Evolutionary conservation across 2,329 filamentous ascomycete genomes (phyloP), one percentile per base, ranked within the genome.

Genomic region (Aspergillus fischeri): DNA sequence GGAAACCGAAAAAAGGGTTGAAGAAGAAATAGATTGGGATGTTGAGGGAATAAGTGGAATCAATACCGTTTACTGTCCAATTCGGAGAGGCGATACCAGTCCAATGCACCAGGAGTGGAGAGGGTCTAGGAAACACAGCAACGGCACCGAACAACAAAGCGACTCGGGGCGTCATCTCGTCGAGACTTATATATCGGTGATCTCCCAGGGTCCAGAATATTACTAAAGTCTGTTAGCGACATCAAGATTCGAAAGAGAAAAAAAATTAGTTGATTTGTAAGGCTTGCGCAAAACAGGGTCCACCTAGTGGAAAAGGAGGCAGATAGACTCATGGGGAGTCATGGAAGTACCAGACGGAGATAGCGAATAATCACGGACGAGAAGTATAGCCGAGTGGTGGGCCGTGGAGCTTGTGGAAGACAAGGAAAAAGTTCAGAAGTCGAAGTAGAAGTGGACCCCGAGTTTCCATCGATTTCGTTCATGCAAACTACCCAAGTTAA

Each of bases 261-360:
- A 52, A 48, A 45, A 24, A 48, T 21, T 54, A 41, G 48, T 57
- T 53, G 55, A 60, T 61, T 61, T 61, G 57, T 61, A 53, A 61
- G 57, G 52, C 32, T 27, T 51, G 28, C 49, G n/a, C 17, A 21
- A 44, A 44, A 44, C 10, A 21, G 3, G n/a, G 17, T 9, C 20
- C 17, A 44, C n/a, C 41, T n/a, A 21, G 41, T 44, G 6, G 8
- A 42, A 10, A 20, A 42, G 20, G 38, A 44, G 9, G n/a, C 7
- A 44, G n/a, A 44, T 44, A 24, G 41, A 44, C 21, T 44, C n/a
- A 44, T 44, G 32, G 32, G n/a, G 41, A 44, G 9, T 44, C n/a
- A 44, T 38, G 14, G 32, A 38, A 38, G 32, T 17, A 38, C 14
- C 32, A 17, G 32, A 38, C 32, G 32, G 32, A 38, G 32, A 38